Evolutionary conservation across 192 early-diverging fungal genomes (phyloP), one percentile per base, ranked within the genome.

Genomic region (Rhizophlyctis rosea): DNA sequence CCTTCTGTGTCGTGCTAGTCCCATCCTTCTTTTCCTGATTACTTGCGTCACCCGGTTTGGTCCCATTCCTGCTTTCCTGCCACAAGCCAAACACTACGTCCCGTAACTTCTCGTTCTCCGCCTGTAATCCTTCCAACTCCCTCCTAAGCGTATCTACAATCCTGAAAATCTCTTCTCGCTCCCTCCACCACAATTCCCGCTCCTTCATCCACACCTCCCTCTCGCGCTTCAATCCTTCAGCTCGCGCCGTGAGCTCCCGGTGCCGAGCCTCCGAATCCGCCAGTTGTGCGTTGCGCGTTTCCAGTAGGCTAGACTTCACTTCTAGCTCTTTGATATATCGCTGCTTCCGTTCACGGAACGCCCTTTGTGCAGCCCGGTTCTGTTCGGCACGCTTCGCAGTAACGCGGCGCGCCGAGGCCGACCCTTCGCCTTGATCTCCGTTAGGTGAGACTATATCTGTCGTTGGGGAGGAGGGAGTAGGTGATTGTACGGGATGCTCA

Each of bases 341-440:
- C 60, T 92, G 86, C 57, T 87, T 82, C 33, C 93, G 83, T 70
- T 93, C 90, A 44, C 93, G 86, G 73, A 95, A 95, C 4, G 89
- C 88, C 1, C 90, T 81, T 72, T 95, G 93, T 3, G 93, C 93
- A 2, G 88, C 90, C 16, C 93, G 81, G 70, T 95, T 95, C 68
- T 95, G 93, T 31, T 65, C 48, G 13, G 70, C 70, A 18, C 70
- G 63, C 21, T 57, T 34, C 11, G 64, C 55, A 1, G 64, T 61
- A n/a, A 64, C 62, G 33, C 68, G 61, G 16, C 59, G 55, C 9
- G 61, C 57, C 0, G 58, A 63, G 44, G 51, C 55, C 11, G 53
- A 53, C 0, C 67, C 67, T 0, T 36, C 67, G 9, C 39, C 39
- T n/a, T n/a, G n/a, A n/a, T n/a, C n/a, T n/a, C n/a, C n/a, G n/a